Evolutionary conservation across 768 basidiomycete species (phyloP).

Genomic region (Podaxis sp.): DNA sequence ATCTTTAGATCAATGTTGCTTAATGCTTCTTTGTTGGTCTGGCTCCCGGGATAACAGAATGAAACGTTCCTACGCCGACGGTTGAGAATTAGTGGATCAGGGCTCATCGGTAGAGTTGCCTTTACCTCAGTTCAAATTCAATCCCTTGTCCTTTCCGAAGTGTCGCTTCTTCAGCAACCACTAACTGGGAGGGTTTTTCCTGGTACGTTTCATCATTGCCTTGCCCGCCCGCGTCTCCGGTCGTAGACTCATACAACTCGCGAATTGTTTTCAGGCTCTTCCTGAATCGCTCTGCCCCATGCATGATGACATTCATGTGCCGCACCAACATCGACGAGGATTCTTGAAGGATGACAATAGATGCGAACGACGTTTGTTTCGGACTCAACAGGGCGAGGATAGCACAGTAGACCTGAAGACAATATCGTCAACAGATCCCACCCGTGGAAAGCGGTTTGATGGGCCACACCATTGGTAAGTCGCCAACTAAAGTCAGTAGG

Average conservation of each 20-base stretch:
- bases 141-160: conserved; percentile 19
- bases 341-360: conserved; percentile 39
- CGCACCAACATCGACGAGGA: conserved; percentile 28
- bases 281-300: conserved; percentile 19
- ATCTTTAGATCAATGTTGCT: too few relatives aligned
- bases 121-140: conserved; percentile 11
- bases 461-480: conserved; percentile 30
- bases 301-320: conserved; percentile 23
- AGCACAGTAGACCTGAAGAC: conserved; percentile 35
- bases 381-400: conserved; percentile 30
- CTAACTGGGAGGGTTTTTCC: too few relatives aligned
- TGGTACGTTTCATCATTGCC: too few relatives aligned
- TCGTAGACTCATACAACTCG: conserved; percentile 27
- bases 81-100: background rate
- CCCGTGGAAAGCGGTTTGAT: background rate
- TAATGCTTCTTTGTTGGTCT: too few relatives aligned
- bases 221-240: too few relatives aligned
- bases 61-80: background rate
- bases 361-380: conserved; percentile 33
- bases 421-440: background rate
- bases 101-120: background rate
- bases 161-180: background rate
- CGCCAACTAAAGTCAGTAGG: conserved; percentile 19
- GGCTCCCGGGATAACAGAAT: too few relatives aligned
- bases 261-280: conserved; percentile 26